A percentile compares a stretch with the other conserved stretches of the same genome.
Evolutionary conservation across 108 stramenopile genomes (phyloP).

Genomic region (Pseudonitzschia multistriata): DNA sequence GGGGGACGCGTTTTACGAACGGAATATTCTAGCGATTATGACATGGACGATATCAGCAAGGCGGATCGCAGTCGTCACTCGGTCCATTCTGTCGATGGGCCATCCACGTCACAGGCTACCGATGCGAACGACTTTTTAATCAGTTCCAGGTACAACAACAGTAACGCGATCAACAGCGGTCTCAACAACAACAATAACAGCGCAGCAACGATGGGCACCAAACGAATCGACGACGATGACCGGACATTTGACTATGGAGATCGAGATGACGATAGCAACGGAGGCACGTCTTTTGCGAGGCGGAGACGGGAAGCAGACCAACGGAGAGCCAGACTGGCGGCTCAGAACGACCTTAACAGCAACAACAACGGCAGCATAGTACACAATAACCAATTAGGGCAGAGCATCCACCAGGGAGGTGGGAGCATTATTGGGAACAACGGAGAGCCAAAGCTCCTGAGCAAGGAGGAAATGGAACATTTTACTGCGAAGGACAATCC

Average conservation of each 20-base stretch:
- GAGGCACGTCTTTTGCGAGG: slow-evolving; percentile 22
- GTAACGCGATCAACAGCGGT: not conserved
- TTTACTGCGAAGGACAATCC: slow-evolving; percentile 35
- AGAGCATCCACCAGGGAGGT: not conserved
- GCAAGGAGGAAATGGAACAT: slow-evolving; percentile 41
- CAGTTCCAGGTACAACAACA: slow-evolving; percentile 8
- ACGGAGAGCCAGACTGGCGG: slow-evolving; percentile 2
- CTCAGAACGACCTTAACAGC: slow-evolving; percentile 4
- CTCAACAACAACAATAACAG: not conserved
- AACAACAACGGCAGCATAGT: not conserved
- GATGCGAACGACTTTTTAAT: slow-evolving; percentile 30
- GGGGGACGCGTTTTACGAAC: slow-evolving; percentile 18
- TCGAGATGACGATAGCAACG: slow-evolving; percentile 40
- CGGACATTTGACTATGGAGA: slow-evolving; percentile 50
- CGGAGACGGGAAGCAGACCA: slow-evolving; percentile 20
- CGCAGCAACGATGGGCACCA: not conserved
- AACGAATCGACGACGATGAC: slow-evolving; percentile 41
- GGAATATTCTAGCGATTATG: slow-evolving; percentile 37
- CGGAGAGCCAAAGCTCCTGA: slow-evolving; percentile 32
- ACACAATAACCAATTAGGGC: not conserved
- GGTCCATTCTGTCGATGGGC: slow-evolving; percentile 20
- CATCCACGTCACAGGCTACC: slow-evolving; percentile 11
- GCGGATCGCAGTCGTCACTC: slow-evolving; percentile 18
- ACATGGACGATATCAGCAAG: slow-evolving; percentile 37
- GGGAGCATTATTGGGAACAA: slow-evolving; percentile 5